phyloP scores from a whole-genome alignment of 805 yeast species.

The Pichia exigua region DNA sequence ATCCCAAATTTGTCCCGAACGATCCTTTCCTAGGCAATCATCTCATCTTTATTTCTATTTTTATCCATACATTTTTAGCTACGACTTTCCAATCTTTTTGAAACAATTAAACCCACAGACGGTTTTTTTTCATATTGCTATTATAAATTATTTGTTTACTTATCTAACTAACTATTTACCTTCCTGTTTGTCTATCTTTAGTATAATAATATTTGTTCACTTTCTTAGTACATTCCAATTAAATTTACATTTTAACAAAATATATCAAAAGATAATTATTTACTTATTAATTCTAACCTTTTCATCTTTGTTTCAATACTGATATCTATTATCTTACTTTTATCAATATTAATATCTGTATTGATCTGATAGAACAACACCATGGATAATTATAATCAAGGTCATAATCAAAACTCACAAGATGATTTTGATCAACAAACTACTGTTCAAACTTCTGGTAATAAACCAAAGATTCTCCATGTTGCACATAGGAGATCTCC shows the following conservation, averaged over 20 bases:
- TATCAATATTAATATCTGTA: background rate
- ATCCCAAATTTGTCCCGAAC: background rate
- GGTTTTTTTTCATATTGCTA: background rate
- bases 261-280: too few species aligned
- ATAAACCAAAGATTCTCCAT: constrained; percentile 56
- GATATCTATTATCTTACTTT: background rate
- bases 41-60: background rate
- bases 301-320: background rate
- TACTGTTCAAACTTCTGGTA: constrained; percentile 27
- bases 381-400: constrained; percentile 1
- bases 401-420: background rate
- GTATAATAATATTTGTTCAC: too few species aligned
- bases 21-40: background rate
- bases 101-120: background rate
- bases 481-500: constrained; percentile 97
- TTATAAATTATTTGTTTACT: too few species aligned
- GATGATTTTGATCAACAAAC: constrained; percentile 9
- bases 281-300: too few species aligned
- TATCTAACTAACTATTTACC: background rate
- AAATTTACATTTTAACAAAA: too few species aligned
- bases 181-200: too few species aligned
- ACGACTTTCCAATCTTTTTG: background rate
- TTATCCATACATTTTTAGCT: background rate
- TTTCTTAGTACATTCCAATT: too few species aligned
- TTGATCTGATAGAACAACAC: background rate